Percentiles rank a stretch among this genome's conserved stretches.
phyloP scores from a whole-genome alignment of 1,284 basidiomycete genomes.

The Grifola frondosa region DNA sequence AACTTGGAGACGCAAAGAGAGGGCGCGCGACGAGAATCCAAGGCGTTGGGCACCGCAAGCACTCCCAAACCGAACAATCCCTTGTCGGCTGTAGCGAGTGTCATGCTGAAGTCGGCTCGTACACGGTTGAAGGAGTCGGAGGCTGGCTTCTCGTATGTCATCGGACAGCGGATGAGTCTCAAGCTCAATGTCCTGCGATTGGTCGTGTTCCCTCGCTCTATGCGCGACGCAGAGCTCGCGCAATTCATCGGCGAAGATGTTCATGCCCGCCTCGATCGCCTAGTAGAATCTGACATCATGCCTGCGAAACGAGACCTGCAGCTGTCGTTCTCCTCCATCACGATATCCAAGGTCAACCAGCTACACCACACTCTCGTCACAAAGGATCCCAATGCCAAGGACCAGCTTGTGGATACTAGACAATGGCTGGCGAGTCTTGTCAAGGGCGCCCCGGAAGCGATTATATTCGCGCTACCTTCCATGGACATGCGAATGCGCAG shows the following conservation, averaged over 20 bases:
- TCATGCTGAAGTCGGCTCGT: conserved; percentile 75
- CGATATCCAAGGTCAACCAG: conserved; percentile 68
- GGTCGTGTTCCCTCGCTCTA: conserved; percentile 73
- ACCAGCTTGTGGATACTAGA: conserved; percentile 40
- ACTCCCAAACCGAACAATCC: conserved; percentile 72
- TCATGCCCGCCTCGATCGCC: conserved; percentile 64
- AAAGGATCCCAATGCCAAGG: too few relatives aligned
- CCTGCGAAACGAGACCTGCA: conserved; percentile 61
- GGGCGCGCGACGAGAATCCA: conserved; percentile 71
- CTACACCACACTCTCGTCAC: conserved; percentile 46
- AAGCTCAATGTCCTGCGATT: conserved; percentile 60
- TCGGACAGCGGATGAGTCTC: conserved; percentile 73
- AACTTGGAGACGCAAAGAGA: conserved; percentile 74
- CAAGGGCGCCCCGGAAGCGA: conserved; percentile 61
- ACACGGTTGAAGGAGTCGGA: conserved; percentile 66
- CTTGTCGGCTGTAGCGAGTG: conserved; percentile 79
- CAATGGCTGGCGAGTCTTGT: conserved; percentile 58
- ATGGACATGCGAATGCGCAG: conserved; percentile 79
- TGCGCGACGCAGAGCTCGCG: conserved; percentile 71
- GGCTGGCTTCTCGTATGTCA: conserved; percentile 53
- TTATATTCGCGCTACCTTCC: conserved; percentile 73
- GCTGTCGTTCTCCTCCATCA: conserved; percentile 71
- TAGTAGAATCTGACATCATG: conserved; percentile 48
- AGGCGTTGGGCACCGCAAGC: conserved; percentile 65
- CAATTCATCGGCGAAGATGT: conserved; percentile 67